Conservation (phyloP, 1,284 basidiomycete genomes). For the Melampsora americana region DNA sequence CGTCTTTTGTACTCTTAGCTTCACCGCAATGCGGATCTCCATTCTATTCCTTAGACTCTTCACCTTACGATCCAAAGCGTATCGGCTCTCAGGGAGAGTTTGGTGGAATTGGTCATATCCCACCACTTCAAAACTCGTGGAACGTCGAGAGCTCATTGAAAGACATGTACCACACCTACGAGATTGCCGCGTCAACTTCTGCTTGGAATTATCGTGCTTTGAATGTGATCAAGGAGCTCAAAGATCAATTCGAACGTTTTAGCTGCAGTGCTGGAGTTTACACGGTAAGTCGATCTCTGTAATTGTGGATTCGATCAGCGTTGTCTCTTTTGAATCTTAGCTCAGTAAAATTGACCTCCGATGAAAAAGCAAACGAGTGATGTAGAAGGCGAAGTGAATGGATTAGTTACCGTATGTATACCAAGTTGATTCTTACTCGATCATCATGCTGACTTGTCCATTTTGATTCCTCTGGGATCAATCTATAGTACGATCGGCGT, state of each 20-base stretch:
- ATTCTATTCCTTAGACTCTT: constrained; percentile 7
- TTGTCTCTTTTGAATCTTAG: not conserved
- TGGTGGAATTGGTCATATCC: constrained; percentile 40
- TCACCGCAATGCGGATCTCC: constrained; percentile 35
- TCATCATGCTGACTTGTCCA: not conserved
- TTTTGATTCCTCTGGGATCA: too few relatives aligned
- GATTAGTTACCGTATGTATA: constrained; percentile 33
- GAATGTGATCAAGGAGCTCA: constrained; percentile 15
- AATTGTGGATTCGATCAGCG: not conserved
- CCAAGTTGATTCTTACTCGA: too few relatives aligned
- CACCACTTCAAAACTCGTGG: constrained; percentile 9
- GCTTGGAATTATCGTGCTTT: constrained; percentile 33
- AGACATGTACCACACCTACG: constrained; percentile 24
- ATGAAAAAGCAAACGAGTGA: constrained; percentile 41
- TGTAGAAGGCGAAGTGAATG: constrained; percentile 38
- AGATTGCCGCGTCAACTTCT: not conserved
- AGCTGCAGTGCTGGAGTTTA: constrained; percentile 39
- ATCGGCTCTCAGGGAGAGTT: constrained; percentile 38
- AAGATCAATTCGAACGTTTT: constrained; percentile 15
- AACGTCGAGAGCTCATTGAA: constrained; percentile 13
- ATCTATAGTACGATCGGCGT: constrained; percentile 34
- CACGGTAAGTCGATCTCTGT: constrained; percentile 35
- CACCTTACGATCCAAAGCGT: constrained; percentile 21
- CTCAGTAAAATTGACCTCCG: not conserved
- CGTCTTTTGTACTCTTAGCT: constrained; percentile 10